Conservation (phyloP, 192 early-diverging fungal species). For the Coemansia sp. region DNA sequence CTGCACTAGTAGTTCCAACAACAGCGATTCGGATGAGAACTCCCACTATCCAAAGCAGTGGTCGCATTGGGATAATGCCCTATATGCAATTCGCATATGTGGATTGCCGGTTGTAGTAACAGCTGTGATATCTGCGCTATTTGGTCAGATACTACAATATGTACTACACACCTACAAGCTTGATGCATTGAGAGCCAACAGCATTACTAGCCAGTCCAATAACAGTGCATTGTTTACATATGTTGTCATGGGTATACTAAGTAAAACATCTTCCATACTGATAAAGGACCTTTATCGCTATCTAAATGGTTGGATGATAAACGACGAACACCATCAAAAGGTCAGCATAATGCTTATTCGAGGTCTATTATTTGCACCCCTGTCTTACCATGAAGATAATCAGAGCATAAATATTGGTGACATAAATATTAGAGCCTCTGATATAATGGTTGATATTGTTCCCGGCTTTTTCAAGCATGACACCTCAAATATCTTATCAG, state of each 20-base stretch:
- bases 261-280: neutral
- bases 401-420: too few relatives aligned
- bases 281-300: neutral
- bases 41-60: neutral
- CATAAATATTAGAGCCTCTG: neutral
- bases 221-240: neutral
- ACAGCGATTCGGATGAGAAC: neutral
- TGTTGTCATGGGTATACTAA: neutral
- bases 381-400: neutral
- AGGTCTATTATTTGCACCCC: neutral
- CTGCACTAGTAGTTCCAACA: neutral
- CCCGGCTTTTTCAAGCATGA: too few relatives aligned
- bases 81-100: slow-evolving; percentile 40
- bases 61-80: slow-evolving; percentile 55
- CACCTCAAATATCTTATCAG: neutral
- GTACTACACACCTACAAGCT: neutral
- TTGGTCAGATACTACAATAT: neutral
- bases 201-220: neutral
- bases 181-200: slow-evolving; percentile 1
- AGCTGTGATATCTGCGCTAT: neutral
- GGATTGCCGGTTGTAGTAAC: neutral
- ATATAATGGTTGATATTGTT: too few relatives aligned
- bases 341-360: neutral
- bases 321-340: neutral
- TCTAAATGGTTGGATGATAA: neutral